Evolutionary conservation across 225 moss, liverwort and hornwort species (phyloP).

Genomic region (Straminergon stramineum): DNA sequence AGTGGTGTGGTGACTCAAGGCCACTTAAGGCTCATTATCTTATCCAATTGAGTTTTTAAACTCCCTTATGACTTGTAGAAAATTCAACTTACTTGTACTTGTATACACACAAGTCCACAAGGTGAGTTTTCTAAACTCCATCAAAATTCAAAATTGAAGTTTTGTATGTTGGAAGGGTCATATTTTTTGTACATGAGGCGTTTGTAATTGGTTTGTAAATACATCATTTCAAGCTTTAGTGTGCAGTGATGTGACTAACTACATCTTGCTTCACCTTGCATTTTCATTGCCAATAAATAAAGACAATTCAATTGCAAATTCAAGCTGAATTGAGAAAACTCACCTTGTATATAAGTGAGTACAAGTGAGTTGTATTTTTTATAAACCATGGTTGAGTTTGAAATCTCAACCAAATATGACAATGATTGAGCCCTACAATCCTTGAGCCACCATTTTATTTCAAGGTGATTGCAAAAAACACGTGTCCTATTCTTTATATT

Average conservation of each 20-base stretch:
- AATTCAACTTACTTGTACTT: neutral
- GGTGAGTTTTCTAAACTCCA: neutral
- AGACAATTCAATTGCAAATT: neutral
- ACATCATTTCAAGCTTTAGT: neutral
- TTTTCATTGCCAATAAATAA: neutral
- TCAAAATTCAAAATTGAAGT: neutral
- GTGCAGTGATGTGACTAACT: neutral
- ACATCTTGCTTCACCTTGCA: fast-evolving
- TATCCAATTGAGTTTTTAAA: neutral
- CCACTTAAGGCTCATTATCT: neutral
- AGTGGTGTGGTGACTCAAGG: neutral
- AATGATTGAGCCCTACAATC: neutral
- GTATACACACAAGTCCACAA: fast-evolving
- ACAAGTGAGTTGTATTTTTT: neutral
- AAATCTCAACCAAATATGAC: neutral
- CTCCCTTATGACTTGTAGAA: neutral
- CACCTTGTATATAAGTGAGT: neutral
- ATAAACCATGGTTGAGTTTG: neutral
- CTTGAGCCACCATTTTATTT: neutral
- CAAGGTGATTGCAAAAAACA: no score
- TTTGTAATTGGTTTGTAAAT: neutral
- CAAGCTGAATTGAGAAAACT: neutral
- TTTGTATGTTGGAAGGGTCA: neutral
- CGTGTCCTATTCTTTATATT: no score
- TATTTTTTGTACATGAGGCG: fast-evolving